A percentile compares a stretch with the other conserved stretches of the same genome.
Evolutionary conservation across 352 stramenopile species (phyloP).

Genomic region (Peronosclerospora sorghi): DNA sequence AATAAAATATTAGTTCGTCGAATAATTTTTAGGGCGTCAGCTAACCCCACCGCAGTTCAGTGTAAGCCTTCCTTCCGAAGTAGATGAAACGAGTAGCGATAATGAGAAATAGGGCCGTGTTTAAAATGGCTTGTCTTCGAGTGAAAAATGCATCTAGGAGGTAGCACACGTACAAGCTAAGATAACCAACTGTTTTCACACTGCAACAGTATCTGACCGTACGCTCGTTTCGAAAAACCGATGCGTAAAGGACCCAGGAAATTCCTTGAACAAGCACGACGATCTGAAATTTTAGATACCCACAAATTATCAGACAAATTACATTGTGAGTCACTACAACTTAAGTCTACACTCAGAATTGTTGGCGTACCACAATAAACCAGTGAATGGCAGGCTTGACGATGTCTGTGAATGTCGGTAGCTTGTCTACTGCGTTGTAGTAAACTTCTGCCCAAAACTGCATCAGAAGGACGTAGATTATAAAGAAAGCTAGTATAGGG

Average conservation of each 20-base stretch:
- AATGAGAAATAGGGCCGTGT: conserved; percentile 71
- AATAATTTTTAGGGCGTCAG: not conserved
- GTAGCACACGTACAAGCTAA: not conserved
- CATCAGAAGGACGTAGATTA: conserved; percentile 70
- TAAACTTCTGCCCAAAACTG: conserved; percentile 86
- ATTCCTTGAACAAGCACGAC: conserved; percentile 49
- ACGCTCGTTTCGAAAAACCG: conserved; percentile 61
- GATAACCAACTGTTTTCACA: not conserved
- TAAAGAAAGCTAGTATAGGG: conserved; percentile 75
- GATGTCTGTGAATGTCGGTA: conserved; percentile 42
- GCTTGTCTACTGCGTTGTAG: conserved; percentile 77
- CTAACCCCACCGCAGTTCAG: conserved; percentile 50
- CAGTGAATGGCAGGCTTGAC: conserved; percentile 64
- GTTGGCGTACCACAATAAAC: conserved; percentile 37
- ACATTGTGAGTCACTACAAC: not conserved
- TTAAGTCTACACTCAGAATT: not conserved
- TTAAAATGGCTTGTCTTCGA: conserved; percentile 62
- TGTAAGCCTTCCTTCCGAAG: conserved; percentile 71
- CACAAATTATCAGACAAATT: not conserved
- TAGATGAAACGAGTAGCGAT: conserved; percentile 68
- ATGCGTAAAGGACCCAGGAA: conserved; percentile 76
- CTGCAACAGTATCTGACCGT: conserved; percentile 8
- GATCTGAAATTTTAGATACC: conserved; percentile 16
- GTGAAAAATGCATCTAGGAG: conserved; percentile 67
- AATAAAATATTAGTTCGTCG: not conserved